These are phyloP conservation scores for Hortiboletus campestris DNA, from an alignment of 768 basidiomycete species.

Conservation along the genomic window DNA sequence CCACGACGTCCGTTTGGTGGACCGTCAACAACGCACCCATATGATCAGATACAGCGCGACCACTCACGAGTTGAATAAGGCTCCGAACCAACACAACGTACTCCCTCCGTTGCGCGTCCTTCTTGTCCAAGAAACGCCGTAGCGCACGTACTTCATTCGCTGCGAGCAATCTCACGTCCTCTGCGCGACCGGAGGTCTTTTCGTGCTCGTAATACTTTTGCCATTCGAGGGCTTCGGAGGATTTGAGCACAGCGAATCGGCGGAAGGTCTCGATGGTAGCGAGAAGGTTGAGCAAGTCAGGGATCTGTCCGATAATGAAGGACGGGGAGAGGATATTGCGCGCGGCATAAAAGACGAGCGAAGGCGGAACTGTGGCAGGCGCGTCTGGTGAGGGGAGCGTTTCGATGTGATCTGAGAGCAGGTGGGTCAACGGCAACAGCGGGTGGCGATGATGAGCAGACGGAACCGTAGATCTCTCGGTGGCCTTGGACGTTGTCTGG, in stretches of 20 bases:
- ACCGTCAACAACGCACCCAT: neutral
- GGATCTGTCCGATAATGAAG: slow-evolving; percentile 32
- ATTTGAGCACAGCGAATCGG: slow-evolving; percentile 13
- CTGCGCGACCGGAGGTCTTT: neutral
- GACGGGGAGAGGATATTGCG: slow-evolving; percentile 30
- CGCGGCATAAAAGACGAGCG: slow-evolving; percentile 25
- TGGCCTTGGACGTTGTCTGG: slow-evolving; percentile 13
- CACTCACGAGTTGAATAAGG: slow-evolving; percentile 22
- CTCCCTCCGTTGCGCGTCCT: slow-evolving; percentile 15
- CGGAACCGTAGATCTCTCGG: slow-evolving; percentile 15
- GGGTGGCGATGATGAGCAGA: neutral
- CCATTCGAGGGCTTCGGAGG: slow-evolving; percentile 25
- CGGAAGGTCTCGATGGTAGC: slow-evolving; percentile 23
- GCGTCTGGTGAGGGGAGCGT: neutral
- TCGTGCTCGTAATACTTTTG: slow-evolving; percentile 22
- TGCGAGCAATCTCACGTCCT: slow-evolving; percentile 20
- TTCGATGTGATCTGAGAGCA: slow-evolving; percentile 13
- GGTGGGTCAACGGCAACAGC: neutral
- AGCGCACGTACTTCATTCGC: slow-evolving; percentile 15
- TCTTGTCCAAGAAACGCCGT: slow-evolving; percentile 8
- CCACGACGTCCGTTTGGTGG: neutral
- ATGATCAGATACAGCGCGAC: neutral
- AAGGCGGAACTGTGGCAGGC: slow-evolving; percentile 7
- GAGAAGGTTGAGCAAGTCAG: slow-evolving; percentile 29
- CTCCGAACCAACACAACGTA: slow-evolving; percentile 24